These are phyloP conservation scores for Didymella pomorum DNA, from an alignment of 2,329 filamentous ascomycete genomes.

Conservation along the genomic window DNA sequence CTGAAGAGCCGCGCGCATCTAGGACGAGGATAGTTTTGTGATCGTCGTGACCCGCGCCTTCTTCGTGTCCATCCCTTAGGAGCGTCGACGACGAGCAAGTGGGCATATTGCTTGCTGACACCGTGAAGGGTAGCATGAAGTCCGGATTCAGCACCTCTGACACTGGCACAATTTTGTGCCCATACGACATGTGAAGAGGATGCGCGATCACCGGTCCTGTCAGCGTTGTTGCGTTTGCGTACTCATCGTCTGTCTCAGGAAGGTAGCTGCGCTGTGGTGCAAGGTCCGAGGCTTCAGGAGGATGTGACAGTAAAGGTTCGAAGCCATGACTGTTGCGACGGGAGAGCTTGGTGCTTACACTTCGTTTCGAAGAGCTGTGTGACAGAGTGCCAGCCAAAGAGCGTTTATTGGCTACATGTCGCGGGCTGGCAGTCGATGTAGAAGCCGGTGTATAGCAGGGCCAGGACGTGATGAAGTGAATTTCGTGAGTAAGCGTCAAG, in stretches of 20 bases:
- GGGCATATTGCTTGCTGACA: conserved; percentile 26
- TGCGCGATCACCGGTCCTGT: conserved; percentile 41
- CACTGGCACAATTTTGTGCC: conserved; percentile 48
- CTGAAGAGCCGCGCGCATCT: conserved; percentile 64
- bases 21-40: conserved; percentile 52
- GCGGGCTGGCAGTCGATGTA: conserved; percentile 30
- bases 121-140: conserved; percentile 39
- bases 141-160: conserved; percentile 39
- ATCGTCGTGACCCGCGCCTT: conserved; percentile 25
- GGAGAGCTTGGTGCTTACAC: conserved; percentile 32
- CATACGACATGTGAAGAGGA: conserved; percentile 52
- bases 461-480: conserved; percentile 63
- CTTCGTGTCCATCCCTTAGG: conserved; percentile 20
- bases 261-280: conserved; percentile 39
- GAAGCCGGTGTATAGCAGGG: conserved; percentile 58
- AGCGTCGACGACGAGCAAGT: conserved; percentile 27
- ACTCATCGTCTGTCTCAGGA: conserved; percentile 27
- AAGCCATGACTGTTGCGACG: conserved; percentile 47
- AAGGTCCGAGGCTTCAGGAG: conserved; percentile 39
- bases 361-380: conserved; percentile 46
- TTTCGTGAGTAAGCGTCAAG: conserved; percentile 58
- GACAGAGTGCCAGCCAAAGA: conserved; percentile 36
- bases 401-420: conserved; percentile 37
- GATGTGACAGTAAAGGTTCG: conserved; percentile 47
- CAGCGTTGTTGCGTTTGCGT: conserved; percentile 1